Conservation (phyloP, 1,139 yeast genomes). For the Debaryomycetaceae sp. region DNA sequence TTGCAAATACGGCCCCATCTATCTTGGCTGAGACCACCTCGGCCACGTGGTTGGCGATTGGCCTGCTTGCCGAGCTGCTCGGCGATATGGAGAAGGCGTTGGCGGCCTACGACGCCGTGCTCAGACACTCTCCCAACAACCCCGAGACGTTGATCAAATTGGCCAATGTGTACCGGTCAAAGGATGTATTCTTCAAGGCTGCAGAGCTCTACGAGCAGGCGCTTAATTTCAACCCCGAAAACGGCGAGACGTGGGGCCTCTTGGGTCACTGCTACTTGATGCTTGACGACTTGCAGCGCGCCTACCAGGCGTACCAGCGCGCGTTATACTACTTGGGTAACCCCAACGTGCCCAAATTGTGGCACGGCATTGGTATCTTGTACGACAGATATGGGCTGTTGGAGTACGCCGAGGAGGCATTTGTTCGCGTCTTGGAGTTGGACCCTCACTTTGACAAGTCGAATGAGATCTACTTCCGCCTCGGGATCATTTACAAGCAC, state of each 20-base stretch:
- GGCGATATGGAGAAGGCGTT: slow-evolving; percentile 90
- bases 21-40: slow-evolving; percentile 65
- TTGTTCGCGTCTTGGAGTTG: slow-evolving; percentile 89
- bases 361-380: slow-evolving; percentile 97
- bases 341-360: slow-evolving; percentile 91
- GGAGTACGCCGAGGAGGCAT: slow-evolving; percentile 97
- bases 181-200: slow-evolving; percentile 89
- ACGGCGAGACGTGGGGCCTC: slow-evolving; percentile 97
- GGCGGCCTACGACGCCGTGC: slow-evolving; percentile 83
- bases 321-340: slow-evolving; percentile 88
- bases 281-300: slow-evolving; percentile 93
- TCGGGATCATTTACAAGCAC: slow-evolving; percentile 96
- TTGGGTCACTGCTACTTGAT: slow-evolving; percentile 94
- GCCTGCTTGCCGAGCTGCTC: slow-evolving; percentile 83
- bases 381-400: slow-evolving; percentile 94
- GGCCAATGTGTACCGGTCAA: slow-evolving; percentile 82
- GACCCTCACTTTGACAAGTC: slow-evolving; percentile 96
- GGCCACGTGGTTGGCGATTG: slow-evolving; percentile 91
- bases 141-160: slow-evolving; percentile 80
- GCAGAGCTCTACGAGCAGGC: slow-evolving; percentile 92
- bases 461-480: slow-evolving; percentile 89
- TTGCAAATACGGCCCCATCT: slow-evolving; percentile 8
- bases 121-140: slow-evolving; percentile 81
- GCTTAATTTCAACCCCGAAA: slow-evolving; percentile 72
- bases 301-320: slow-evolving; percentile 94